phyloP scores from a whole-genome alignment of 129 eudicot genomes.

The Apium graveolens region DNA sequence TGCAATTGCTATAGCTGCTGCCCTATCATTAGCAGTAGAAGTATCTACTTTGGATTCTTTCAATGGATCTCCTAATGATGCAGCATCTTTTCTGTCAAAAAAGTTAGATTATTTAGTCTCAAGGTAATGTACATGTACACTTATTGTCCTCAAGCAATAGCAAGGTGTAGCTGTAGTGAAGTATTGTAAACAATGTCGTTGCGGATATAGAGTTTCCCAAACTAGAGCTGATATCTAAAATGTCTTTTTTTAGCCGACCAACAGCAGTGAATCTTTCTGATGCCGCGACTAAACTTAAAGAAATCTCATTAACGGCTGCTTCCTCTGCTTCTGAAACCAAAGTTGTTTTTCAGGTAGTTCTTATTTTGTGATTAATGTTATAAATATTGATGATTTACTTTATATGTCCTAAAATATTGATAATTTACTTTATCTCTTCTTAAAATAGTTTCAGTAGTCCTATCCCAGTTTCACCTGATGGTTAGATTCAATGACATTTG shows the following conservation, averaged over 20 bases:
- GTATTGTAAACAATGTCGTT: background rate
- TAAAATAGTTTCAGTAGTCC: too few relatives aligned
- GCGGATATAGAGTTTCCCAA: background rate
- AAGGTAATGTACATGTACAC: slow-evolving; percentile 35
- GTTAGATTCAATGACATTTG: background rate
- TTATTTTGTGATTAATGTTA: background rate
- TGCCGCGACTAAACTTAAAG: slow-evolving; percentile 78
- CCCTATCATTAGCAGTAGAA: slow-evolving; percentile 88
- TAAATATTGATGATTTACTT: background rate
- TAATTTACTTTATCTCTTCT: background rate
- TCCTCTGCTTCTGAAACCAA: slow-evolving; percentile 48
- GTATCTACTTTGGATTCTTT: slow-evolving; percentile 36
- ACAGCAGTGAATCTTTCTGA: slow-evolving; percentile 97
- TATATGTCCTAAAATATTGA: background rate
- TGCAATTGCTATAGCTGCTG: slow-evolving; percentile 97
- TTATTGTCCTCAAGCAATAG: background rate
- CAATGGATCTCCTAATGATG: slow-evolving; percentile 55
- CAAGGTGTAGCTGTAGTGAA: background rate
- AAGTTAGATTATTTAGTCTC: slow-evolving; percentile 84
- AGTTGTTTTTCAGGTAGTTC: slow-evolving; percentile 52
- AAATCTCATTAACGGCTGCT: slow-evolving; percentile 42
- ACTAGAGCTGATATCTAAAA: background rate
- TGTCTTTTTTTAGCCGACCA: slow-evolving; percentile 59
- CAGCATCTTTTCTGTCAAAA: slow-evolving; percentile 46
- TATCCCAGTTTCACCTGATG: background rate